Conservation (phyloP, 2,329 filamentous ascomycete species). For the Zymoseptoria passerinii region DNA sequence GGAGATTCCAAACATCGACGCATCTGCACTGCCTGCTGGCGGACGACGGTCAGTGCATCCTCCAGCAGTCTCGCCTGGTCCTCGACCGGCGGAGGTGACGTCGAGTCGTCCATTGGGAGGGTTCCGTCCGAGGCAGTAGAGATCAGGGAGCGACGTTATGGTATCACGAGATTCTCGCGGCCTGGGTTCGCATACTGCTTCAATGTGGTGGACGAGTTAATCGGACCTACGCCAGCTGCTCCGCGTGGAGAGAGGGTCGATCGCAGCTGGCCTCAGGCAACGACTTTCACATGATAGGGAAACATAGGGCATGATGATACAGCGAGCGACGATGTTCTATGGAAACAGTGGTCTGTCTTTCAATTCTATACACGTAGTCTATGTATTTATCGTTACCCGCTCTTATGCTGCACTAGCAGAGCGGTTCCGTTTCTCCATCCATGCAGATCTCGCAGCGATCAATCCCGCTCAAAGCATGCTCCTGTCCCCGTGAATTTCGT, state of each 20-base stretch:
- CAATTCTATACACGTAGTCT: not conserved
- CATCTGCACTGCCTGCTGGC: conserved; percentile 95
- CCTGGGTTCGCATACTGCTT: not conserved
- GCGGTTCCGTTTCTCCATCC: conserved; percentile 3
- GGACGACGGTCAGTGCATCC: conserved; percentile 91
- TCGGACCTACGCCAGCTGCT: not conserved
- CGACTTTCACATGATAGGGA: not conserved
- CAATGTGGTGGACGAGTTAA: not conserved
- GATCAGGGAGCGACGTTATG: not conserved
- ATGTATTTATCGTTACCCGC: conserved; percentile 5
- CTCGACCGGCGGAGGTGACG: conserved; percentile 41
- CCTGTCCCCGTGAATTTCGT: not conserved
- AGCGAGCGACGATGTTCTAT: not conserved
- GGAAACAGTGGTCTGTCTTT: not conserved
- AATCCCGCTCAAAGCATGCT: conserved; percentile 5
- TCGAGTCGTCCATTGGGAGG: conserved; percentile 17
- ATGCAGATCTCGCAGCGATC: not conserved
- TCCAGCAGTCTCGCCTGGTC: conserved; percentile 80
- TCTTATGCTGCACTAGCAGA: conserved; percentile 21
- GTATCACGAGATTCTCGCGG: not conserved
- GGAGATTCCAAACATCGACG: conserved; percentile 94
- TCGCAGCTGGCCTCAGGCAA: not conserved
- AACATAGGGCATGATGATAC: not conserved
- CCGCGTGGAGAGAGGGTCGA: not conserved
- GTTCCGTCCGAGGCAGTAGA: not conserved